Percentiles rank a stretch among this genome's conserved stretches.
Evolutionary conservation across 768 basidiomycete genomes (phyloP).

Genomic region (Lentinula sp.): DNA sequence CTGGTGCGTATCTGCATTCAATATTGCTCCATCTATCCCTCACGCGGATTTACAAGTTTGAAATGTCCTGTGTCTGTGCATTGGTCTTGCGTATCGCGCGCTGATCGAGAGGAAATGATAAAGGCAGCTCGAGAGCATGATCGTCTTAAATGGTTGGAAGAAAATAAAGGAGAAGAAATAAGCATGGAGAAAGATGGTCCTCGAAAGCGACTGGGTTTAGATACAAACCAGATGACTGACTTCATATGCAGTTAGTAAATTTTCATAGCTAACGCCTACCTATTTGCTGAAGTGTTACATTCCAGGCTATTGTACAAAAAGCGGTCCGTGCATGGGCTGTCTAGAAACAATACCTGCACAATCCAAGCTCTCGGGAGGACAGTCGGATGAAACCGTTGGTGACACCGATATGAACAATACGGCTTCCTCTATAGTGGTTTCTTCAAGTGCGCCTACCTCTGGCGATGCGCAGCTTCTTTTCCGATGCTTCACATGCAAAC

Average conservation of each 20-base stretch:
- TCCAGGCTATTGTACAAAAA: slow-evolving; percentile 57
- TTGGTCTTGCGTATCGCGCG: slow-evolving; percentile 64
- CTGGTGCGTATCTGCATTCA: slow-evolving; percentile 44
- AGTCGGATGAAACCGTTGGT: slow-evolving; percentile 18
- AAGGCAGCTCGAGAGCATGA: slow-evolving; percentile 57
- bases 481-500: slow-evolving; percentile 79
- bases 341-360: slow-evolving; percentile 42
- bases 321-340: slow-evolving; percentile 76
- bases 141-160: slow-evolving; percentile 27
- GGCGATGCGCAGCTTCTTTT: slow-evolving; percentile 50
- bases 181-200: slow-evolving; percentile 23
- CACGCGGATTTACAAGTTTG: slow-evolving; percentile 37
- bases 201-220: slow-evolving; percentile 40
- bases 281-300: not conserved
- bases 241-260: slow-evolving; percentile 58
- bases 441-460: slow-evolving; percentile 18
- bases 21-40: not conserved
- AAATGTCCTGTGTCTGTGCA: slow-evolving; percentile 75
- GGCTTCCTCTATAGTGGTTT: slow-evolving; percentile 8
- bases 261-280: not conserved
- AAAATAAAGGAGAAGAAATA: slow-evolving; percentile 15
- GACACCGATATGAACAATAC: slow-evolving; percentile 21
- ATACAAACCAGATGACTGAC: slow-evolving; percentile 58
- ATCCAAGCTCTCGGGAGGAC: slow-evolving; percentile 10
- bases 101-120: slow-evolving; percentile 68